Conservation (phyloP, 371 early-diverging fungal species). For the Sporodiniella umbellata region DNA sequence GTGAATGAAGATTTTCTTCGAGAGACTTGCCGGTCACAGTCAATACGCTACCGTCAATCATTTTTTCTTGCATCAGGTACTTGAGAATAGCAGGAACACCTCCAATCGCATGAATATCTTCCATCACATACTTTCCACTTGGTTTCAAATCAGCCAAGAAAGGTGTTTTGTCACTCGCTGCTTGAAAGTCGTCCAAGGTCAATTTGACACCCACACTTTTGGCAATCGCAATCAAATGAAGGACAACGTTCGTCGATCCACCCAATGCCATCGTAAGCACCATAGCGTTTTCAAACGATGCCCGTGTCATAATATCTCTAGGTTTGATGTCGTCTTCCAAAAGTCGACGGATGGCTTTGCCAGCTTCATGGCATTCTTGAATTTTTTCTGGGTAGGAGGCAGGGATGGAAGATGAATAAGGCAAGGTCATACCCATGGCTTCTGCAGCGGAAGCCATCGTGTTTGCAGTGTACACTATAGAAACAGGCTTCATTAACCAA, state of each 20-base stretch:
- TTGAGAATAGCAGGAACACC: constrained; percentile 89
- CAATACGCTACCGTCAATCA: constrained; percentile 73
- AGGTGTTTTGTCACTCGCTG: constrained; percentile 83
- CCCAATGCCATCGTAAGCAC: constrained; percentile 88
- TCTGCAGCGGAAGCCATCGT: constrained; percentile 96
- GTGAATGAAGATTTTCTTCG: constrained; percentile 69
- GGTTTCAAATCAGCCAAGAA: constrained; percentile 97
- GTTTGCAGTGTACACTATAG: constrained; percentile 90
- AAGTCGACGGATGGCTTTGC: constrained; percentile 78
- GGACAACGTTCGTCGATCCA: constrained; percentile 95
- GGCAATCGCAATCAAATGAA: constrained; percentile 94
- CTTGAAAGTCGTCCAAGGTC: constrained; percentile 90
- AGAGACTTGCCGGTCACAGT: constrained; percentile 89
- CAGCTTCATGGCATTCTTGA: constrained; percentile 84
- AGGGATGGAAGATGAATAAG: constrained; percentile 88
- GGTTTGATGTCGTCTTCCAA: constrained; percentile 91
- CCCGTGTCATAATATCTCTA: constrained; percentile 90
- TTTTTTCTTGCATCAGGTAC: constrained; percentile 70
- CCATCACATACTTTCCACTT: constrained; percentile 86
- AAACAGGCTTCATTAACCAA: constrained; percentile 34
- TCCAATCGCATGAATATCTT: constrained; percentile 77
- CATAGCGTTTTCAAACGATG: constrained; percentile 95
- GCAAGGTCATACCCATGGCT: constrained; percentile 93
- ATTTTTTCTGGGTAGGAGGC: constrained; percentile 83
- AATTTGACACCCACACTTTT: constrained; percentile 75